Evolutionary conservation across 306 rosid genomes (phyloP), one percentile per base, ranked within the genome.

Genomic region (Styphnolobium japonicum): DNA sequence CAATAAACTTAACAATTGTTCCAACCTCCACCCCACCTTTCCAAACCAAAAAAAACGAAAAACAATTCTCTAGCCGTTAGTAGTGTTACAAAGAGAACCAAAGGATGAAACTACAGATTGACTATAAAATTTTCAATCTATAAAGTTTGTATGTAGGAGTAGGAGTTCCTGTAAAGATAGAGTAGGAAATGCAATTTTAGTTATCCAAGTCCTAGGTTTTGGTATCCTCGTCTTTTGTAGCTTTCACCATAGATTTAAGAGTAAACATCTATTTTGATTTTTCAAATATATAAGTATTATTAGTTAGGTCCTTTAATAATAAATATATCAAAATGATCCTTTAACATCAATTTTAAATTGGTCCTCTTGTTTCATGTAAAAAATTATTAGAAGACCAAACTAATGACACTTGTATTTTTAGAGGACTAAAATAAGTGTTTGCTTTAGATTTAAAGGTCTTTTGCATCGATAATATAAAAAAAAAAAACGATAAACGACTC

Each of bases 41-140:
- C 29, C 63, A 10, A 71, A 11, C 43, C 5, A 25, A 22, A 16
- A 1, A 66, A 42, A 22, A 18, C 4, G 2, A 19, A 36, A 10
- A 23, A 29, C 16, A 33, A 51, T 57, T 22, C 15, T 31, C 36
- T 23, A 22, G 72, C 45, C 19, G 25, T 27, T 56, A 43, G 51
- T 42, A 68, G 46, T 18, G 21, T n/a, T 18, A 27, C 3, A 27
- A 27, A 66, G 74, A 43, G 56, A 65, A 42, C 10, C 14, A 65
- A 46, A 16, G 40, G 29, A 71, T 43, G 66, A 45, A 64, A 68
- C 64, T 33, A 66, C 66, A 55, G 5, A 39, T 18, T 71, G 67
- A 25, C 51, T 45, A 65, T 71, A 73, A 83, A 58, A 77, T 10
- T 83, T 63, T 56, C 49, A 64, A 34, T 34, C 51, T 61, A 40